Percentiles rank a stretch among this genome's conserved stretches.
Evolutionary conservation across 2,329 filamentous ascomycete genomes (phyloP).

Genomic region (Microdochium bolleyi): DNA sequence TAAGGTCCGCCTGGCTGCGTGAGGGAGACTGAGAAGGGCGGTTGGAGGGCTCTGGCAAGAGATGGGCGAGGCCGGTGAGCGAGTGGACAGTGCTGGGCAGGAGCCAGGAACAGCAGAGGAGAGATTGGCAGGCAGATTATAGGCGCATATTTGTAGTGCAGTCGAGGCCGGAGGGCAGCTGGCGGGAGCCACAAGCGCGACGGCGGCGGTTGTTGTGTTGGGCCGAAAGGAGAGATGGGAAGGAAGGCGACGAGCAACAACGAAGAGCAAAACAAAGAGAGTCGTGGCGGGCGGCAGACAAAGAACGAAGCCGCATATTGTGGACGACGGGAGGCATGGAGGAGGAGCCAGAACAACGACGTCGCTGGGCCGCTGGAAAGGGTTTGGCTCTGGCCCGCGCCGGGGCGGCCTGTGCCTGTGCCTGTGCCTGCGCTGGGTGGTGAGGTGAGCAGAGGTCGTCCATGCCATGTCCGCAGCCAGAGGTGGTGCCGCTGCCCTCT

Average conservation of each 20-base stretch:
- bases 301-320: background rate
- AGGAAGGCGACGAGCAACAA: conserved; percentile 1
- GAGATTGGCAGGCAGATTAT: background rate
- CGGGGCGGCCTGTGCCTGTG: background rate
- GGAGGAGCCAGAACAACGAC: background rate
- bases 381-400: no score
- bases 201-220: background rate
- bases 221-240: background rate
- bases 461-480: no score
- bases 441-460: no score
- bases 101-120: background rate
- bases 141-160: background rate
- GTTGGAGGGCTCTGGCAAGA: no score
- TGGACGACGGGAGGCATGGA: background rate
- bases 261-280: background rate
- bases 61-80: background rate
- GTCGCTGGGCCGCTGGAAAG: background rate
- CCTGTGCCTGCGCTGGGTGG: background rate
- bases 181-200: background rate
- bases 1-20: no score
- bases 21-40: no score
- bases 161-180: background rate
- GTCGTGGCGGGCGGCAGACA: background rate
- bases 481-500: no score
- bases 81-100: background rate